Percentiles rank a stretch among this genome's conserved stretches.
Evolutionary conservation across 106 monocot genomes (phyloP).

Genomic region (Dendrobium catenatum): DNA sequence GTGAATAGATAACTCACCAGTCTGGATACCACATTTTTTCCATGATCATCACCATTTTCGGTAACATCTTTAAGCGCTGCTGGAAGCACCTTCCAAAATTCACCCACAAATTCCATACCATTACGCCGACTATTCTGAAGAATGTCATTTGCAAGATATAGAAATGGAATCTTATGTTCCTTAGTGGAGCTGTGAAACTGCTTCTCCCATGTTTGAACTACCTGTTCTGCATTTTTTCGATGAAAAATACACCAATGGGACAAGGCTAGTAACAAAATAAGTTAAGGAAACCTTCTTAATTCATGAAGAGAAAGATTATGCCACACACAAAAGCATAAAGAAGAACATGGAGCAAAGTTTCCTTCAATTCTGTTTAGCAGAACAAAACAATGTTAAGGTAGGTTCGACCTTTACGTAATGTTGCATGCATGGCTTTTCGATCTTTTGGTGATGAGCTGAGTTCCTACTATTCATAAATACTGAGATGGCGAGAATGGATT

Average conservation of each 20-base stretch:
- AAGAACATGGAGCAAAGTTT: background rate
- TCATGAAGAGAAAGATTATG: background rate
- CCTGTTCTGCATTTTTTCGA: conserved; percentile 84
- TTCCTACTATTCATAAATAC: background rate
- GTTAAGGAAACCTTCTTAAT: conserved; percentile 33
- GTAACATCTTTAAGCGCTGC: conserved; percentile 73
- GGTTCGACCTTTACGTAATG: background rate
- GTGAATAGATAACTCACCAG: conserved; percentile 36
- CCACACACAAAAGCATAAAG: background rate
- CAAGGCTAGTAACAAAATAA: conserved; percentile 42
- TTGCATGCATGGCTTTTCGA: background rate
- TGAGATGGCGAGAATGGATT: background rate
- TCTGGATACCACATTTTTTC: conserved; percentile 72
- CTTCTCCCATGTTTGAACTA: conserved; percentile 93
- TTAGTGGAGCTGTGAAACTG: conserved; percentile 72
- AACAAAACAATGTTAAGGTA: background rate
- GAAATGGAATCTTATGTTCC: conserved; percentile 68
- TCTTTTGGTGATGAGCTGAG: background rate
- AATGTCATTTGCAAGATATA: conserved; percentile 97
- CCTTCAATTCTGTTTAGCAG: background rate
- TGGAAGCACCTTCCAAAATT: conserved; percentile 99
- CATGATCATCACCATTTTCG: conserved; percentile 79
- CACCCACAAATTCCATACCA: conserved; percentile 88
- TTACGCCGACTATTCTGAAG: conserved; percentile 88
- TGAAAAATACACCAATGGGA: conserved; percentile 99